Percentiles rank a stretch among this genome's conserved stretches.
Evolutionary conservation across 176 grass and related monocot species (phyloP).

Genomic region (Pharus latifolius): DNA sequence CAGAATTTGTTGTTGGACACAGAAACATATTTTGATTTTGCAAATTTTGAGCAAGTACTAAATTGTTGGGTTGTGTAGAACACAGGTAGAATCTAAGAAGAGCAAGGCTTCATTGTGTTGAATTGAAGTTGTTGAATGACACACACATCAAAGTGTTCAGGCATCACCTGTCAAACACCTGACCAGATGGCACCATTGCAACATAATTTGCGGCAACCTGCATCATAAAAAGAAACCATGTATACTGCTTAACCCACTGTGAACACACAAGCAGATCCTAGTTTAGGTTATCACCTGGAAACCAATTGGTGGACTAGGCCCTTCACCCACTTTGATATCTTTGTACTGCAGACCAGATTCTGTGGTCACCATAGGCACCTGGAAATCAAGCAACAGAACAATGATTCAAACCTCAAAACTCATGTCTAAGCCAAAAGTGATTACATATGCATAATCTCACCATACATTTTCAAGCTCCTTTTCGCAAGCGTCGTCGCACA

Average conservation of each 20-base stretch:
- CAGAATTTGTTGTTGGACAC: not conserved
- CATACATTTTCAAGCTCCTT: constrained; percentile 86
- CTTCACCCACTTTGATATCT: constrained; percentile 74
- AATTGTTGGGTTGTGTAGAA: not conserved
- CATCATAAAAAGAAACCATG: constrained; percentile 11
- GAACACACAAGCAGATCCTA: no score
- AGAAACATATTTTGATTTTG: not conserved
- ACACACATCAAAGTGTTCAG: not conserved
- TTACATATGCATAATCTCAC: constrained; percentile 4
- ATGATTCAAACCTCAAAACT: not conserved
- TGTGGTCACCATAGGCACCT: constrained; percentile 82
- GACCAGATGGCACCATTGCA: constrained; percentile 77
- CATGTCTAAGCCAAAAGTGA: not conserved
- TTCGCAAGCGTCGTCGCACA: constrained; percentile 67
- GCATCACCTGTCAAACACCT: constrained; percentile 83
- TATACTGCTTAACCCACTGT: no score
- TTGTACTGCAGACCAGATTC: constrained; percentile 87
- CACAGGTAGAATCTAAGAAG: not conserved
- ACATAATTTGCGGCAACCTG: constrained; percentile 97
- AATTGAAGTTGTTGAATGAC: not conserved
- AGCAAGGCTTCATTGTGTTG: no score
- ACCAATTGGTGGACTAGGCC: constrained; percentile 73
- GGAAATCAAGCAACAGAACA: not conserved
- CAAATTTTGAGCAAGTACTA: not conserved
- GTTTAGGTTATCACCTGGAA: constrained; percentile 48